Conservation (phyloP, 805 yeast species). For the Citeromyces matritensis region DNA sequence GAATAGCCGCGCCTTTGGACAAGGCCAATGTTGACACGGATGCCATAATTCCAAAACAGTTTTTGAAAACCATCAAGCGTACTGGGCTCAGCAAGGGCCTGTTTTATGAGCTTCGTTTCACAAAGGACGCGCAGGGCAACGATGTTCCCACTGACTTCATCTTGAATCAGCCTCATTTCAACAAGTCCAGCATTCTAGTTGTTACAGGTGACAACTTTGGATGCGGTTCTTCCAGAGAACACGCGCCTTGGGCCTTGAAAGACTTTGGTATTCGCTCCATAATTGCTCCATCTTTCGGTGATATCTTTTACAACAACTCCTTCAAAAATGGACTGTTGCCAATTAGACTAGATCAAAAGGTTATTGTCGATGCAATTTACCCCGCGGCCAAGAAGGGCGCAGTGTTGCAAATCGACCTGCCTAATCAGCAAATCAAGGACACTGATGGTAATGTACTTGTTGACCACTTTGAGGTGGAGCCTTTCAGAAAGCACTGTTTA, state of each 20-base stretch:
- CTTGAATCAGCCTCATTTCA: constrained; percentile 75
- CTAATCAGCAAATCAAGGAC: constrained; percentile 64
- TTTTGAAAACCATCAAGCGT: constrained; percentile 93
- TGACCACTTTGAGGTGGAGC: constrained; percentile 76
- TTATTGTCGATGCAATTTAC: constrained; percentile 53
- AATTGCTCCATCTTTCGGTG: constrained; percentile 97
- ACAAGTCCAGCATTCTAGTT: constrained; percentile 65
- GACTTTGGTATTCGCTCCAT: constrained; percentile 94
- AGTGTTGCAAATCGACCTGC: constrained; percentile 67
- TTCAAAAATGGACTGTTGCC: constrained; percentile 93
- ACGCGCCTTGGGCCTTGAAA: constrained; percentile 98
- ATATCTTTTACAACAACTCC: constrained; percentile 94
- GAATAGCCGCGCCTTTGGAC: constrained; percentile 88
- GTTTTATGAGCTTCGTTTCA: constrained; percentile 82
- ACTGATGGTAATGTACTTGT: constrained; percentile 61
- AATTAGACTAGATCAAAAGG: constrained; percentile 73
- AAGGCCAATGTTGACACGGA: constrained; percentile 96
- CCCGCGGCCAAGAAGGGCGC: constrained; percentile 72
- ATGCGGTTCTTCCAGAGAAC: constrained; percentile 98
- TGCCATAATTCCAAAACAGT: constrained; percentile 97
- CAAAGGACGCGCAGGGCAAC: constrained; percentile 48
- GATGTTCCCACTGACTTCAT: constrained; percentile 81
- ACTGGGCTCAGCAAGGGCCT: constrained; percentile 84
- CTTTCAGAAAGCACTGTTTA: constrained; percentile 88
- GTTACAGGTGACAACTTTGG: constrained; percentile 97